These are phyloP conservation scores for Kazachstania bromeliacearum DNA, from an alignment of 805 yeast species.

Conservation along the genomic window DNA sequence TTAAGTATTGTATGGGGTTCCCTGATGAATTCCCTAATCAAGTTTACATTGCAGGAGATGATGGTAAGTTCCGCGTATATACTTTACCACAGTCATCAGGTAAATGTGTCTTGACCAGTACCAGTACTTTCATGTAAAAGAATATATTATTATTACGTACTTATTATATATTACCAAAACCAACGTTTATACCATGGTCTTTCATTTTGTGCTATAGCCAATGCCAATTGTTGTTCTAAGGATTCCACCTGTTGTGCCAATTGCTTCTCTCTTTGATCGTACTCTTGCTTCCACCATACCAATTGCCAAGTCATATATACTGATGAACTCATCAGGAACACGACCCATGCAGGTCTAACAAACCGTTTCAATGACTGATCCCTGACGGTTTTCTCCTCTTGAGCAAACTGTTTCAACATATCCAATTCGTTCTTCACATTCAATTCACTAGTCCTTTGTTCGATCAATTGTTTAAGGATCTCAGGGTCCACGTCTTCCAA, in stretches of 20 bases:
- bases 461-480: conserved; percentile 22
- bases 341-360: conserved; percentile 25
- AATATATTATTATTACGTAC: not conserved
- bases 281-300: conserved; percentile 26
- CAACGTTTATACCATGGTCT: not conserved
- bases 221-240: conserved; percentile 16
- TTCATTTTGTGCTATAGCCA: not conserved
- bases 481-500: conserved; percentile 29
- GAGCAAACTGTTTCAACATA: conserved; percentile 17
- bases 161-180: not conserved
- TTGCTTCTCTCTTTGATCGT: conserved; percentile 20
- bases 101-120: conserved; percentile 24
- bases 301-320: conserved; percentile 22
- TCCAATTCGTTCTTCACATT: conserved; percentile 23
- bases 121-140: conserved; percentile 6
- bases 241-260: conserved; percentile 10
- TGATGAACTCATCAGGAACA: conserved; percentile 25
- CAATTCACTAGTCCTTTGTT: conserved; percentile 24
- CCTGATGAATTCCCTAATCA: conserved; percentile 27
- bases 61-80: conserved; percentile 22
- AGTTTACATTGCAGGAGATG: conserved; percentile 23
- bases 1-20: conserved; percentile 21
- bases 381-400: conserved; percentile 13
- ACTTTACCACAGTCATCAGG: conserved; percentile 22
- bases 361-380: conserved; percentile 15